Base-by-base conservation (phyloP, 2,329 filamentous ascomycete species). In the Colletotrichum graminicola region DNA sequence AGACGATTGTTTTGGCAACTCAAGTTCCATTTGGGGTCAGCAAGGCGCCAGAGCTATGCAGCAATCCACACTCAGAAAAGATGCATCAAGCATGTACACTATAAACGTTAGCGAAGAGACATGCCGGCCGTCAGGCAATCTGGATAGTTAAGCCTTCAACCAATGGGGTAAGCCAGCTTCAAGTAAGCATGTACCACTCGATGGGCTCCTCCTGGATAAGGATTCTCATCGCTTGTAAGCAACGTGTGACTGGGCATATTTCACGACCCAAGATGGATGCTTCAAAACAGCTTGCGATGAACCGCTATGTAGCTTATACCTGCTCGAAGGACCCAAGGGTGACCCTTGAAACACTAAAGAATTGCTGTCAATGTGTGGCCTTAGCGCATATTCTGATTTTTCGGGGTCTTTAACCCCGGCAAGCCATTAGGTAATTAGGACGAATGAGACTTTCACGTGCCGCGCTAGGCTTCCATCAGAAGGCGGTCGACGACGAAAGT, bases 351-450 rank as follows among this genome's bases (percentile, higher is more conserved):
- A 5, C 47, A 41, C 4, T 66, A 34, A 29, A 59, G 52, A 60
- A 47, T 29, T 29, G 45, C 8, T 70, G 41, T 62, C 62, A 70
- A 56, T 41, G 49, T 41, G 32, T 62, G 29, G 59, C 59, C 57
- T 61, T 43, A 43, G 59, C 29, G 29, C 29, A 29, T 4, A 2
- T 23, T 36, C 12, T 6, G 43, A 21, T 47, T 51, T 36, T 62
- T 62, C 45, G 59, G 60, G 60, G 60, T 63, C 36, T 54, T 21
- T 39, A 10, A 29, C 23, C 60, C 45, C 23, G 47, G 32, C 23
- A 39, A n/a, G 34, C 36, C 49, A 12, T 3, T 21, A 29, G 29
- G 29, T 29, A 41, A 16, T 32, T 52, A 55, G 21, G 21, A 8
- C 21, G 1, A 21, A 55, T 55, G 49, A 32, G 39, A 32, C 21